Percentiles rank a stretch among this genome's conserved stretches.
These are phyloP conservation scores for Arthrobotrys sinensis DNA, from an alignment of 2,329 filamentous ascomycete species.

Conservation along the genomic window DNA sequence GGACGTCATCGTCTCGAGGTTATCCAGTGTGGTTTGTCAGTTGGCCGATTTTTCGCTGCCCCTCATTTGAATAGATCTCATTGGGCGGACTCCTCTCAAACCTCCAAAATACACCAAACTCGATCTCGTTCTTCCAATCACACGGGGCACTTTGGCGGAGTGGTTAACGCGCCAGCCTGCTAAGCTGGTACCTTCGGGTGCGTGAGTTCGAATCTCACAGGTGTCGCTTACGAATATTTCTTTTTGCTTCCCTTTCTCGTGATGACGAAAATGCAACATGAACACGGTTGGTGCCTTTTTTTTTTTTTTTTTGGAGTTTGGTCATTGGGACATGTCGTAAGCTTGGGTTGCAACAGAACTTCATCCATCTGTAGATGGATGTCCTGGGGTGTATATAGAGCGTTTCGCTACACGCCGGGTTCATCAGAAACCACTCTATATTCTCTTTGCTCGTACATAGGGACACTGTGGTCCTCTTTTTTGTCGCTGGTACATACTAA, in stretches of 20 bases:
- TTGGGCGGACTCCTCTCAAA: background rate
- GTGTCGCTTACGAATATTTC: slow-evolving; percentile 43
- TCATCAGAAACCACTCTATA: too few species aligned
- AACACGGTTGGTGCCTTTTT: background rate
- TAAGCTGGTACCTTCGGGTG: slow-evolving; percentile 61
- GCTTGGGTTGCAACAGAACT: too few species aligned
- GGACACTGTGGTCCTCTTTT: too few species aligned
- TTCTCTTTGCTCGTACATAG: too few species aligned
- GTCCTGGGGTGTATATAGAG: too few species aligned
- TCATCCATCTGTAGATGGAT: too few species aligned
- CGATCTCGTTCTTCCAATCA: background rate
- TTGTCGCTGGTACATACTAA: too few species aligned
- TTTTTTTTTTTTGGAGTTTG: background rate
- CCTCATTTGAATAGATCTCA: too few species aligned
- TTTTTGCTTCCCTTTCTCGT: slow-evolving; percentile 1
- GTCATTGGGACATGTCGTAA: background rate
- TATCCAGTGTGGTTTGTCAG: too few species aligned
- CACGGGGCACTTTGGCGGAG: slow-evolving; percentile 59
- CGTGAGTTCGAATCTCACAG: slow-evolving; percentile 61
- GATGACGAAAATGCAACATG: background rate
- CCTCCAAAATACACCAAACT: background rate
- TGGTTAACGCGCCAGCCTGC: slow-evolving; percentile 62
- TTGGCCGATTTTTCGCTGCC: too few species aligned
- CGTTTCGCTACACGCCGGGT: too few species aligned
- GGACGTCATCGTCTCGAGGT: too few species aligned